Conservation (phyloP, 2,329 filamentous ascomycete species). For the Curvularia sp. region DNA sequence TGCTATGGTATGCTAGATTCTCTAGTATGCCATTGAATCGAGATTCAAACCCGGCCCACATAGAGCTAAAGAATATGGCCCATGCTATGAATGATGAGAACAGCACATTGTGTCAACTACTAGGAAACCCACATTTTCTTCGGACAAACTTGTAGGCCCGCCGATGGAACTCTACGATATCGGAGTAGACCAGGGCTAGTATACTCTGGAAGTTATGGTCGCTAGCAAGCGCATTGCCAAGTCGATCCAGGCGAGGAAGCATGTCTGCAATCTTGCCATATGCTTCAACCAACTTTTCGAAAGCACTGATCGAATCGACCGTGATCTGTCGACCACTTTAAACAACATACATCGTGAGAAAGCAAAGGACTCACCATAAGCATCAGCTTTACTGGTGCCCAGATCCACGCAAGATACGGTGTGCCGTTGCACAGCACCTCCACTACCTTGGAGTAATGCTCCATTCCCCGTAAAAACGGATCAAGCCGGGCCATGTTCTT, state of each 20-base stretch:
- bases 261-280: conserved; percentile 8
- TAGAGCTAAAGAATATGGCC: conserved; percentile 4
- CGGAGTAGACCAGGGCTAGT: conserved; percentile 1
- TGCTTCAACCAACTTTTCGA: conserved; percentile 4
- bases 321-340: conserved; percentile 2
- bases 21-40: conserved; percentile 1
- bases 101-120: neutral
- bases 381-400: conserved; percentile 42
- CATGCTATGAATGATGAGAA: neutral
- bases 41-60: conserved; percentile 6
- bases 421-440: conserved; percentile 58
- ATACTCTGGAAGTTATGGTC: conserved; percentile 5
- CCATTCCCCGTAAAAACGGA: conserved; percentile 52
- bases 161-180: conserved; percentile 5
- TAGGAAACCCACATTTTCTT: neutral
- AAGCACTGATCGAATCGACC: conserved; percentile 2
- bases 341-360: neutral
- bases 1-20: neutral
- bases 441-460: conserved; percentile 40
- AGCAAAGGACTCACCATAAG: conserved; percentile 6
- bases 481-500: conserved; percentile 54
- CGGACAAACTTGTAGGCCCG: conserved; percentile 4
- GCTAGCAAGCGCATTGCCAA: neutral
- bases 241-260: neutral
- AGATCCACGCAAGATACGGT: conserved; percentile 55